These are phyloP conservation scores for Iberis pinnata DNA, from an alignment of 345 rosid species.

Conservation along the genomic window DNA sequence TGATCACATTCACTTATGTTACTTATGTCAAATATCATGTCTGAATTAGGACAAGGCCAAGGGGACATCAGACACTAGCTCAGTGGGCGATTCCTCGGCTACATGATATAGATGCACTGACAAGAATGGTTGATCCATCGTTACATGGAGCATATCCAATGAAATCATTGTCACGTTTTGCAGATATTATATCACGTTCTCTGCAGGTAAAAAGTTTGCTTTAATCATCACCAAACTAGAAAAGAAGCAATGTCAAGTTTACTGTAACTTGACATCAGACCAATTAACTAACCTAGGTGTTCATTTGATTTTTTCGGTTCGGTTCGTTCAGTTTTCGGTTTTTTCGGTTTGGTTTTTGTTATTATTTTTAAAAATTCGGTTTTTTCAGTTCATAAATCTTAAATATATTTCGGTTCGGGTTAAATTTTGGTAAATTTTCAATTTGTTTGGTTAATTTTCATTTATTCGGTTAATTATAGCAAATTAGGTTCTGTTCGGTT, in stretches of 20 bases:
- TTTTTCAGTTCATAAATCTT: no score
- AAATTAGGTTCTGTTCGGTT: no score
- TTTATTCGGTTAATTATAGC: no score
- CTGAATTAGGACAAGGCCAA: slow-evolving; percentile 52
- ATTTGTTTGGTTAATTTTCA: no score
- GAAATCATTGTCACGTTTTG: slow-evolving; percentile 89
- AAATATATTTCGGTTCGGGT: no score
- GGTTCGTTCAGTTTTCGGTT: no score
- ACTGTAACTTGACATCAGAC: no score
- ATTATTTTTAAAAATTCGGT: no score
- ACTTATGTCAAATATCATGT: neutral
- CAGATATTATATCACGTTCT: slow-evolving; percentile 83
- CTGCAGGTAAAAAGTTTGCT: slow-evolving; percentile 50
- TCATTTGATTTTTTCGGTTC: no score
- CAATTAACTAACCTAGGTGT: no score
- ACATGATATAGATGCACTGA: slow-evolving; percentile 76
- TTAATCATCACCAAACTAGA: neutral
- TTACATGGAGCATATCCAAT: slow-evolving; percentile 54
- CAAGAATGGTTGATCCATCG: slow-evolving; percentile 80
- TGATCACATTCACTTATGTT: neutral
- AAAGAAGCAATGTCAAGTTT: neutral
- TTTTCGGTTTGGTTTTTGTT: no score
- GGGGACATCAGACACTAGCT: slow-evolving; percentile 76
- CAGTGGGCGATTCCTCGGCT: slow-evolving; percentile 87
- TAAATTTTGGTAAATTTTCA: no score